A percentile compares a stretch with the other conserved stretches of the same genome.
phyloP scores from a whole-genome alignment of 2,329 filamentous ascomycete species.

The Diaporthe australafricana region DNA sequence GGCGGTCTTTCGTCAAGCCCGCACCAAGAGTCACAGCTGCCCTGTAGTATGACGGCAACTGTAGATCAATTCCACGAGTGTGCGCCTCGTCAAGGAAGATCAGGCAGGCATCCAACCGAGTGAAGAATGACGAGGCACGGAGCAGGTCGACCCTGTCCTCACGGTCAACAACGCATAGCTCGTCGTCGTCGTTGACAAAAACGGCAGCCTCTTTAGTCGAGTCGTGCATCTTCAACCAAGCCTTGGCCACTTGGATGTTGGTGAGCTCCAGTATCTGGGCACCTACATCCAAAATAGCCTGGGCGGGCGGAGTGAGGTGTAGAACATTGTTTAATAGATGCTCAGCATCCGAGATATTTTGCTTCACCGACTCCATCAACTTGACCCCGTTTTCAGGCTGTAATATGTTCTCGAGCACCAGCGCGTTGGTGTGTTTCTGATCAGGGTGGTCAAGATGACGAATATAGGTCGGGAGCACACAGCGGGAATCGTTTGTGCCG shows the following conservation, averaged over 20 bases:
- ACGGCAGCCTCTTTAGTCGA: conserved; percentile 59
- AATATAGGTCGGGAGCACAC: conserved; percentile 68
- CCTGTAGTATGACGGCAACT: conserved; percentile 66
- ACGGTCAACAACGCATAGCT: conserved; percentile 64
- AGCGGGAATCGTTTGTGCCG: conserved; percentile 73
- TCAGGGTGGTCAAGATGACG: conserved; percentile 64
- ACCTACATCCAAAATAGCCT: conserved; percentile 77
- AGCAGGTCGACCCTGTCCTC: conserved; percentile 60
- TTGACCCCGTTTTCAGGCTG: conserved; percentile 60
- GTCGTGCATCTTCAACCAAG: conserved; percentile 60
- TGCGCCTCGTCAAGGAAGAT: conserved; percentile 79
- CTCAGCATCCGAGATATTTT: conserved; percentile 48
- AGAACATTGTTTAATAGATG: conserved; percentile 56
- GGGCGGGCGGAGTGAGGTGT: conserved; percentile 33
- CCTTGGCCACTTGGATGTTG: conserved; percentile 64
- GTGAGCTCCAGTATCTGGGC: conserved; percentile 75
- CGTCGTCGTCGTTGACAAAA: conserved; percentile 68
- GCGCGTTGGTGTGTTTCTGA: conserved; percentile 74
- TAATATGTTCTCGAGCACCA: conserved; percentile 71
- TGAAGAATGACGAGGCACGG: conserved; percentile 67
- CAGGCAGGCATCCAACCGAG: conserved; percentile 68
- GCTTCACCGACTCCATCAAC: conserved; percentile 28
- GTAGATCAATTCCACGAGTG: conserved; percentile 76
- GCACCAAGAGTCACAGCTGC: conserved; percentile 77
- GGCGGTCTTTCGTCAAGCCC: conserved; percentile 73